phyloP scores from a whole-genome alignment of 2,329 filamentous ascomycete species.

The Penicillium sp. region DNA sequence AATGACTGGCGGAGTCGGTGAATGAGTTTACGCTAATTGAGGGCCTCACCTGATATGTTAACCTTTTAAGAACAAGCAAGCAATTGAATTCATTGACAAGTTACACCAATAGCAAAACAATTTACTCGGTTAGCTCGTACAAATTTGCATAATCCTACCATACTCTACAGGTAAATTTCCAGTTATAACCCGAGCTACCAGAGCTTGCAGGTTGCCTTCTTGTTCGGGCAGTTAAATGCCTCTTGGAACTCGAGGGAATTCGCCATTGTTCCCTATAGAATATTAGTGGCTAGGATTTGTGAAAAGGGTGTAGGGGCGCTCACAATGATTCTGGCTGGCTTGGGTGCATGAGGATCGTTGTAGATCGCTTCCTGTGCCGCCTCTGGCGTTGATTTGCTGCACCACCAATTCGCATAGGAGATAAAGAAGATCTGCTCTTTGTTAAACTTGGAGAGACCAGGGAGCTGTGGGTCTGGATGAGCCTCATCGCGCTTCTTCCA shows the following conservation, averaged over 20 bases:
- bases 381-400: constrained; percentile 66
- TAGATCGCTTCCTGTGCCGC: constrained; percentile 63
- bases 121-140: not conserved
- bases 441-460: constrained; percentile 65
- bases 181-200: constrained; percentile 56
- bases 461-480: constrained; percentile 59
- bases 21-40: not conserved
- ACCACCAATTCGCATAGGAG: constrained; percentile 69
- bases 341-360: constrained; percentile 69
- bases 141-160: not conserved
- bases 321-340: constrained; percentile 61
- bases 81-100: not conserved
- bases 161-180: not conserved
- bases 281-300: constrained; percentile 15
- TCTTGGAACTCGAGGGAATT: constrained; percentile 72
- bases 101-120: not conserved
- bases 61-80: not conserved
- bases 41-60: not conserved
- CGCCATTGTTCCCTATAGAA: constrained; percentile 61
- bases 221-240: constrained; percentile 68
- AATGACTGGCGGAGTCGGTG: not conserved
- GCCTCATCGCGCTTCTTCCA: constrained; percentile 65
- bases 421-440: constrained; percentile 75
- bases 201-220: constrained; percentile 71
- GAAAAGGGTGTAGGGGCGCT: constrained; percentile 22